A percentile compares a stretch with the other conserved stretches of the same genome.
Conservation (phyloP, 371 early-diverging fungal genomes). For the Encephalitozoon intestinalis region DNA sequence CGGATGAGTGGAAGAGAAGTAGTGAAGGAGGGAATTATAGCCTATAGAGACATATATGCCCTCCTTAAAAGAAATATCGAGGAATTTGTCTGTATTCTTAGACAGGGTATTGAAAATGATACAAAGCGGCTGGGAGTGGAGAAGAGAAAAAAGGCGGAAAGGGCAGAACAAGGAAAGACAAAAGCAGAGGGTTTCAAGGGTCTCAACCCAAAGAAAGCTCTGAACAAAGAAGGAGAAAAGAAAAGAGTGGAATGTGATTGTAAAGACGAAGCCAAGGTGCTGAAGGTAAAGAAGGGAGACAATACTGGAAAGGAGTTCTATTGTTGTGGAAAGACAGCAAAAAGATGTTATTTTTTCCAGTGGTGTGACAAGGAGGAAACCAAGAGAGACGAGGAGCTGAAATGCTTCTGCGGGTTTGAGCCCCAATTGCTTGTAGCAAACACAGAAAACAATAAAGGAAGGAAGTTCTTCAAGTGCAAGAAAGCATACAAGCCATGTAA, state of each 20-base stretch:
- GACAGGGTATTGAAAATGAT: constrained; percentile 11
- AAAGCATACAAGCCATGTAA: constrained; percentile 59
- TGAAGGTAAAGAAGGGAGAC: constrained; percentile 63
- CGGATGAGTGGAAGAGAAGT: constrained; percentile 27
- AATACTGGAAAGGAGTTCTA: constrained; percentile 63
- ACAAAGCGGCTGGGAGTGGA: background rate
- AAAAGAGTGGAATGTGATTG: constrained; percentile 63
- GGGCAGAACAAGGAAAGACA: background rate
- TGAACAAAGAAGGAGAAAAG: background rate
- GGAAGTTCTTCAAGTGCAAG: constrained; percentile 59
- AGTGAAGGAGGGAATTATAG: constrained; percentile 47
- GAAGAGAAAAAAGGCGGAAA: background rate
- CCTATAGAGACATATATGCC: constrained; percentile 58
- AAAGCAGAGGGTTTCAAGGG: background rate
- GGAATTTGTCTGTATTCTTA: constrained; percentile 65
- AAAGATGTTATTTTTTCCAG: constrained; percentile 57
- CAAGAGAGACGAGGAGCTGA: constrained; percentile 2
- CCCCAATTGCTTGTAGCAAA: constrained; percentile 45
- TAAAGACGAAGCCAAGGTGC: constrained; percentile 58
- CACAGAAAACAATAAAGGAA: constrained; percentile 55
- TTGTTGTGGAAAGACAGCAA: constrained; percentile 60
- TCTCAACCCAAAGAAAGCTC: background rate
- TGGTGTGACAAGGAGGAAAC: constrained; percentile 39
- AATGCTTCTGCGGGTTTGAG: constrained; percentile 57
- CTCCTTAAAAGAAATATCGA: constrained; percentile 64